phyloP scores from a whole-genome alignment of 2,329 filamentous ascomycete genomes.

The Ceratocystis ficicola region DNA sequence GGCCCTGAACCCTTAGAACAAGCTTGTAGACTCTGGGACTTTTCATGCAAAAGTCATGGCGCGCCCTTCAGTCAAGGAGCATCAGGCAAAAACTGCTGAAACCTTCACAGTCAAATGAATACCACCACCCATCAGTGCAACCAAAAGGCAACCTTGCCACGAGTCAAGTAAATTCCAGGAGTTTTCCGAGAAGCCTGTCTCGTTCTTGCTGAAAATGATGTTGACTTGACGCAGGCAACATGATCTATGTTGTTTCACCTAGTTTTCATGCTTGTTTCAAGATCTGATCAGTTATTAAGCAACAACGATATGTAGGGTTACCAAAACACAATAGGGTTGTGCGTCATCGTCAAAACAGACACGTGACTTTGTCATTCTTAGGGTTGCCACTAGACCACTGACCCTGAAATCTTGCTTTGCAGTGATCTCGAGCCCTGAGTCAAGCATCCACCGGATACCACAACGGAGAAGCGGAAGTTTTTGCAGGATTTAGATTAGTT shows the following conservation, averaged over 20 bases:
- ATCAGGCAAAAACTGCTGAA: background rate
- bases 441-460: background rate
- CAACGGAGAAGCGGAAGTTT: slow-evolving; percentile 4
- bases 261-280: background rate
- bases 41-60: background rate
- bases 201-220: background rate
- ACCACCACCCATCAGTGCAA: background rate
- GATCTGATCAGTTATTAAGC: background rate
- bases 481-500: slow-evolving; percentile 1
- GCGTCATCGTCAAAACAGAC: background rate
- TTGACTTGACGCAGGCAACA: background rate
- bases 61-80: background rate
- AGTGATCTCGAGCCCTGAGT: background rate
- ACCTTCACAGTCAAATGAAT: background rate
- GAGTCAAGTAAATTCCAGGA: background rate
- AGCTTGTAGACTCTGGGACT: too few relatives aligned
- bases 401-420: background rate
- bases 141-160: background rate
- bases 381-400: background rate
- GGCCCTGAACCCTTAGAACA: too few relatives aligned
- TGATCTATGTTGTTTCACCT: background rate
- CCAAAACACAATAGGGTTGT: background rate
- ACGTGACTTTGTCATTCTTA: background rate
- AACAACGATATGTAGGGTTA: background rate
- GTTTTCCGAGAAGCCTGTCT: background rate